Base-by-base conservation (phyloP, 371 early-diverging fungal species). In the Syncephalastrum racemosum region DNA sequence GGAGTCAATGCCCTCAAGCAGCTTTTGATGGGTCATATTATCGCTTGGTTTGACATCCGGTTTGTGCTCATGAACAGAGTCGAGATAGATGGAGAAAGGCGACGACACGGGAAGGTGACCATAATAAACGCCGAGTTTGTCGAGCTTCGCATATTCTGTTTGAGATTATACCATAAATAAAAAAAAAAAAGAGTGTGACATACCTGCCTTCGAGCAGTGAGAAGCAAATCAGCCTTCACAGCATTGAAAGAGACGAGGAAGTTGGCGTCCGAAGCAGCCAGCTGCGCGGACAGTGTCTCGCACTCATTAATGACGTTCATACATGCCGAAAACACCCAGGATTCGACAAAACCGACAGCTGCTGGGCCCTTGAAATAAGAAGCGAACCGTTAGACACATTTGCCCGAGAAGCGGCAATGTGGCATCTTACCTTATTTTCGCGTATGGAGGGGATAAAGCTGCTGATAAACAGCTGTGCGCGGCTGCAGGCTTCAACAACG, bases 261-360 rank as follows among this genome's bases (percentile, higher is more conserved):
- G 13, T 72, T 65, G 5, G 78, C 73, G 58, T 81, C 79, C 10
- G 64, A 61, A 2, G 61, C 59, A 25, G 73, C 63, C 25, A 80
- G 25, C 2, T 77, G 79, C 1, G 82, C 73, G 2, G 77, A 77
- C 15, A 88, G 58, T 24, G 89, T 86, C 24, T 92, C 91, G 62
- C 90, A 90, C 49, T 91, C 90, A 25, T 79, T 76, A 8, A 91
- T 85, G 6, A 92, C 82, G 43, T 85, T 83, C 79, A 89, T 81
- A 52, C 91, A 88, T 1, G 89, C 82, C 0, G 89, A 86, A 57
- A 88, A 92, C 2, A 89, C 83, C 92, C 93, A 92, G 1, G 88
- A 83, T 59, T 90, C 87, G 12, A 84, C 56, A 70, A 92, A 92
- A 58, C 78, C 63, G 4, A 79, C 80, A 1, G 75, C 71, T n/a